Percentiles rank a stretch among this genome's conserved stretches.
Evolutionary conservation across 257 asterid species (phyloP).

Genomic region (Nicotiana attenuata): DNA sequence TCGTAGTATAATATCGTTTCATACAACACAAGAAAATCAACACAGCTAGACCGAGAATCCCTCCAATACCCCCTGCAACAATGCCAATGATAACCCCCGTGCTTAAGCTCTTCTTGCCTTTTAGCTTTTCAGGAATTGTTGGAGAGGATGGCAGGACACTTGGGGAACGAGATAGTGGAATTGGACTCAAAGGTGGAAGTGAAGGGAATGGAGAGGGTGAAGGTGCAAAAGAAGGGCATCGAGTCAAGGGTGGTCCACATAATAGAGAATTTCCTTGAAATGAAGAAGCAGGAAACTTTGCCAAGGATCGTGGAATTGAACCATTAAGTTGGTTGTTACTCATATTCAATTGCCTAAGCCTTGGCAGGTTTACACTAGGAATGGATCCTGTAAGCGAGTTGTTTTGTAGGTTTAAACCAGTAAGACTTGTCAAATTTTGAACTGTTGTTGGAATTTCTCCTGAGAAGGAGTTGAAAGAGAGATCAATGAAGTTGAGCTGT

Average conservation of each 20-base stretch:
- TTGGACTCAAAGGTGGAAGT: slow-evolving; percentile 19
- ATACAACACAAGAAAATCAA: slow-evolving; percentile 22
- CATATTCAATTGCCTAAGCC: slow-evolving; percentile 45
- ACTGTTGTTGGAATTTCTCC: slow-evolving; percentile 42
- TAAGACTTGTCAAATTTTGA: slow-evolving; percentile 40
- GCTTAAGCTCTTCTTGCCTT: slow-evolving; percentile 38
- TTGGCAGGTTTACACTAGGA: slow-evolving; percentile 51
- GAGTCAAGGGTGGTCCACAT: slow-evolving; percentile 58
- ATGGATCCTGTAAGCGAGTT: slow-evolving; percentile 57
- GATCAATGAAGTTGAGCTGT: slow-evolving; percentile 45
- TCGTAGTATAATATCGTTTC: slow-evolving; percentile 27
- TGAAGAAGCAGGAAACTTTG: slow-evolving; percentile 52
- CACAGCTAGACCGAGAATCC: slow-evolving; percentile 23
- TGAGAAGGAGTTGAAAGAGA: slow-evolving; percentile 63
- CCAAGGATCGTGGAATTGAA: slow-evolving; percentile 56
- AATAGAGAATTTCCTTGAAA: slow-evolving; percentile 54
- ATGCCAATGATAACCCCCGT: slow-evolving; percentile 41
- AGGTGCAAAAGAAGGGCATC: slow-evolving; percentile 37
- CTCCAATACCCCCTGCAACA: slow-evolving; percentile 40
- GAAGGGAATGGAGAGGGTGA: slow-evolving; percentile 23
- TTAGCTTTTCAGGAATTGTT: slow-evolving; percentile 21
- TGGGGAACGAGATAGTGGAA: slow-evolving; percentile 32
- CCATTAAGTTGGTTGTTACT: slow-evolving; percentile 59
- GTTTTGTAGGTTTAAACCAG: slow-evolving; percentile 53
- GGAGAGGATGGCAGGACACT: slow-evolving; percentile 30